Percentiles rank a stretch among this genome's conserved stretches.
These are phyloP conservation scores for Euphorbia tirucalli DNA, from an alignment of 345 rosid species.

Conservation along the genomic window DNA sequence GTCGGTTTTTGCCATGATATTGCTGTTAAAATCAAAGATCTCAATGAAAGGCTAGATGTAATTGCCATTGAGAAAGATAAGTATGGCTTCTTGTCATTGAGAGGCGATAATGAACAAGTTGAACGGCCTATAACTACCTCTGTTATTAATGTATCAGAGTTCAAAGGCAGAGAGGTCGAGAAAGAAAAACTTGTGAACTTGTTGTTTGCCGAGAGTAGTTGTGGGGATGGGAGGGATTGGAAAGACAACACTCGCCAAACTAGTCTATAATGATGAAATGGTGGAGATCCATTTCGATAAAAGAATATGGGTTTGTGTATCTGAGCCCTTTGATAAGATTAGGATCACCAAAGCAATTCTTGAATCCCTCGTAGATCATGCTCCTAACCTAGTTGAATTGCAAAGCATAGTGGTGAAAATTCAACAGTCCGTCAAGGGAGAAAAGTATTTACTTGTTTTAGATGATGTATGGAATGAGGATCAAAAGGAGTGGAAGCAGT, in stretches of 20 bases:
- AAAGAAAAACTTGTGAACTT: fast-evolving
- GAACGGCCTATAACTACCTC: not conserved
- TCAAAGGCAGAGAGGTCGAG: not conserved
- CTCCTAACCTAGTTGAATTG: not conserved
- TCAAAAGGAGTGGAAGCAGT: not conserved
- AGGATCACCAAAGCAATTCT: slow-evolving; percentile 7
- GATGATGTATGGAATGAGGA: slow-evolving; percentile 13
- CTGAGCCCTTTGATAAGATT: not conserved
- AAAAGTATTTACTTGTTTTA: not conserved
- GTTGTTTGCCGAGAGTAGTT: not conserved
- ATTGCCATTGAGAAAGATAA: not conserved
- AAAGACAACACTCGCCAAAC: slow-evolving; percentile 9
- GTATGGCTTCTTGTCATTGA: not conserved
- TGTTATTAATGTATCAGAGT: not conserved
- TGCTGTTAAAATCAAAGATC: not conserved
- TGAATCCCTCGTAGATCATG: not conserved
- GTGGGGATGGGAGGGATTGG: slow-evolving; percentile 10
- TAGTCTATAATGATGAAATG: not conserved
- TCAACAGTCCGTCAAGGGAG: no score
- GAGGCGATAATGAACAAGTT: not conserved
- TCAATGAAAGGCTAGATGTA: not conserved
- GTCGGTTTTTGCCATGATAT: not conserved
- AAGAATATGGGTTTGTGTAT: slow-evolving; percentile 21
- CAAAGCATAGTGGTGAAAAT: not conserved
- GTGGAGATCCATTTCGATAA: not conserved